Base-by-base conservation (phyloP, 1,284 basidiomycete genomes). In the Chiua sp. region DNA sequence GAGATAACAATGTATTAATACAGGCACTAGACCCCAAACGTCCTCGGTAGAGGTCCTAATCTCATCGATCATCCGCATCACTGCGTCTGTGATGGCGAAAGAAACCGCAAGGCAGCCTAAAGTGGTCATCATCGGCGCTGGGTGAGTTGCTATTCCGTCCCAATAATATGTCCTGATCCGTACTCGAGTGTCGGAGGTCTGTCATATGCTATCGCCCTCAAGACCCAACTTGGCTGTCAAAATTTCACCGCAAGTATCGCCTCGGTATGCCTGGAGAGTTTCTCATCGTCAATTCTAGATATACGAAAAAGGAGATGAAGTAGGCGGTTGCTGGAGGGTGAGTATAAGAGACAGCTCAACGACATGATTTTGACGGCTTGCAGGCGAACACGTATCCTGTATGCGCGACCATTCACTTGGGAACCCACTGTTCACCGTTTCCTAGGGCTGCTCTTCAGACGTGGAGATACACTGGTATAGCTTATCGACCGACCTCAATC, bases 401-500 rank as follows among this genome's bases (percentile, higher is more conserved):
- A 68, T 35, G 62, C 30, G 16, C 11, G 35, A 15, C 20, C 3
- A 6, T 3, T 51, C 15, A 16, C 51, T 20, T 22, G 3, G 22
- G n/a, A 35, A 18, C 16, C 13, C 2, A 32, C 50, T 30, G 2
- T 56, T 65, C 33, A 68, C 47, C 20, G 12, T 39, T 55, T 37
- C 28, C 10, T n/a, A 68, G 68, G 69, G 65, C 28, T 73, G 68
- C 51, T 72, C 66, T 23, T 72, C 63, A 28, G 72, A 75, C 35
- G 66, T 75, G 26, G 65, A 70, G 50, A 63, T 70, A 48, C 74
- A 73, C 53, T 77, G 70, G 68, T 75, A 77, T 61, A 73, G 71
- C 47, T 60, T 72, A 13, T 77, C 74, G 4, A 65, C 66, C 12
- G 74, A 75, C 28, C 67, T 72, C 44, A 72, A 75, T 51, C 72